Percentiles rank a stretch among this genome's conserved stretches.
Conservation (phyloP, 768 basidiomycete species). For the Lyophyllum atratum region DNA sequence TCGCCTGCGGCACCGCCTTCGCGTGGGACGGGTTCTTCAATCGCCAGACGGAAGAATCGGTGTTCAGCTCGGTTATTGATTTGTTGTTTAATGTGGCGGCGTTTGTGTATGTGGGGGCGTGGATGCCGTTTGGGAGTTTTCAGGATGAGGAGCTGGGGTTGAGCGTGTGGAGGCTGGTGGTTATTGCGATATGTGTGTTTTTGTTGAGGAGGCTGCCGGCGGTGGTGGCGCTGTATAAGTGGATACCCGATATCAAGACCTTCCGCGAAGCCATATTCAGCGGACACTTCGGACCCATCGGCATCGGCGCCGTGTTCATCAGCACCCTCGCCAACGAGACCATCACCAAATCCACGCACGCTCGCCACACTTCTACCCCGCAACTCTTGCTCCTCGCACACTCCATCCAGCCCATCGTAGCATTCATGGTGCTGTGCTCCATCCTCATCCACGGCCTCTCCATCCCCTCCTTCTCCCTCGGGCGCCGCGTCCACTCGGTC, state of each 20-base stretch:
- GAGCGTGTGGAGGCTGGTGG: conserved; percentile 81
- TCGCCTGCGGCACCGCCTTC: conserved; percentile 93
- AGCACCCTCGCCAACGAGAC: conserved; percentile 74
- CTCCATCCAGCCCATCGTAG: conserved; percentile 89
- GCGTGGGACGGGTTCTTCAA: conserved; percentile 97
- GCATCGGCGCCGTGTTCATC: conserved; percentile 91
- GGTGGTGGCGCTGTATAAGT: conserved; percentile 83
- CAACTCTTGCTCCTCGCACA: conserved; percentile 69
- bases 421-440: conserved; percentile 92
- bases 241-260: conserved; percentile 96
- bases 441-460: conserved; percentile 88
- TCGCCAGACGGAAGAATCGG: conserved; percentile 89
- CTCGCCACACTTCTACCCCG: conserved; percentile 52
- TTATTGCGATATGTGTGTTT: conserved; percentile 82
- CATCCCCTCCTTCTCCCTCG: conserved; percentile 93
- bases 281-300: conserved; percentile 94
- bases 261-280: conserved; percentile 91
- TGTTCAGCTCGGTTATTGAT: conserved; percentile 96
- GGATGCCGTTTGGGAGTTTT: conserved; percentile 93
- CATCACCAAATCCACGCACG: conserved; percentile 42
- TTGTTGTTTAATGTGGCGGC: conserved; percentile 94
- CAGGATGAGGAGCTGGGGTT: conserved; percentile 64
- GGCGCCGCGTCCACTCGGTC: conserved; percentile 86
- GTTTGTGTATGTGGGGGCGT: conserved; percentile 95
- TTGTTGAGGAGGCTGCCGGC: conserved; percentile 81